Evolutionary conservation across 257 asterid genomes (phyloP).

Genomic region (Linderniella brevidens): DNA sequence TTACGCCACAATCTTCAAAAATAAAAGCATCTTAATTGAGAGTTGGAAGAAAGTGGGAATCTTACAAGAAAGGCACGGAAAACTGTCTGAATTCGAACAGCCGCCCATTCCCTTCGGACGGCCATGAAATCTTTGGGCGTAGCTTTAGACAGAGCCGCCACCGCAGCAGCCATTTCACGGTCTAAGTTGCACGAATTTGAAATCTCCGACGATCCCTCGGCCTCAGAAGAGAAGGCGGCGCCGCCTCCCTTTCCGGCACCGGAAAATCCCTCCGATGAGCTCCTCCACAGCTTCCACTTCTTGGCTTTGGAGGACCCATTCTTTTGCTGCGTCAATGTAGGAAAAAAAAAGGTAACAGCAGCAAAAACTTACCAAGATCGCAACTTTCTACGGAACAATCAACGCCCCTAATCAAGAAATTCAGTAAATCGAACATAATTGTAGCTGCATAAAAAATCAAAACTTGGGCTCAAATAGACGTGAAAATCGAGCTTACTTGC

Average conservation of each 20-base stretch:
- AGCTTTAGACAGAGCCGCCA: conserved; percentile 65
- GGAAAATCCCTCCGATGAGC: conserved; percentile 28
- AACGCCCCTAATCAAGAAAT: no score
- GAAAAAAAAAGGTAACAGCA: background rate
- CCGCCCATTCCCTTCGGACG: conserved; percentile 76
- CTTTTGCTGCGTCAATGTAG: conserved; percentile 16
- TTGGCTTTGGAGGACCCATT: conserved; percentile 43
- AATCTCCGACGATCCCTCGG: conserved; percentile 32
- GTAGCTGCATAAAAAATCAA: no score
- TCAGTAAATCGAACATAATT: no score
- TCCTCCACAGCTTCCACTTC: conserved; percentile 96
- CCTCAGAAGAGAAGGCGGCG: conserved; percentile 20
- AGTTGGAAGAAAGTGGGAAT: background rate
- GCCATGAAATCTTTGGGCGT: conserved; percentile 62
- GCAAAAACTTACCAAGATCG: background rate
- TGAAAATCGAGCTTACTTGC: conserved; percentile 23
- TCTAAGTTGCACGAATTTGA: conserved; percentile 26
- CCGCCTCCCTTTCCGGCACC: conserved; percentile 19
- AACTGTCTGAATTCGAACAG: conserved; percentile 62
- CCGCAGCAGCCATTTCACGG: conserved; percentile 64
- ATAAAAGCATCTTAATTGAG: no score
- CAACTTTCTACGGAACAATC: no score
- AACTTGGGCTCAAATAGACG: no score
- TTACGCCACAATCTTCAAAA: no score
- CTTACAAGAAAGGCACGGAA: conserved; percentile 80